phyloP scores from a whole-genome alignment of 2,329 filamentous ascomycete genomes.

The Parascedosporium putredinis region DNA sequence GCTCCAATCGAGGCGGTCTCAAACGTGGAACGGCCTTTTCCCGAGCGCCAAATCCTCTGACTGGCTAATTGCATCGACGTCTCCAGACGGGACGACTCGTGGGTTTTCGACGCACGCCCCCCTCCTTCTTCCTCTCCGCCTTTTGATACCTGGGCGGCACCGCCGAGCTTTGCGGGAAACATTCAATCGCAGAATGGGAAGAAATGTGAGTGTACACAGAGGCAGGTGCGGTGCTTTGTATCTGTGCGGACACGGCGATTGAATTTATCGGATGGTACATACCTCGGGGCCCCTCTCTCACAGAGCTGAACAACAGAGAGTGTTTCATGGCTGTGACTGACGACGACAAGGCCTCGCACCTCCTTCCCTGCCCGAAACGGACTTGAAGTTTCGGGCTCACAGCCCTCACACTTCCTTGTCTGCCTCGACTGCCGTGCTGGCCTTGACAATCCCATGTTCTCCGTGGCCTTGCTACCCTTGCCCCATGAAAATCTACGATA shows the following conservation, averaged over 20 bases:
- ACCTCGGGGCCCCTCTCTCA: background rate
- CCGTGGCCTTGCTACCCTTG: no score
- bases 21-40: background rate
- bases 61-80: background rate
- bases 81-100: background rate
- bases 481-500: no score
- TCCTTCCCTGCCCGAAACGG: no score
- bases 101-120: background rate
- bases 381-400: background rate
- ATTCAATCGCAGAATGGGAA: no score
- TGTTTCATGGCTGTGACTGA: slow-evolving; percentile 2
- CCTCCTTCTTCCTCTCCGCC: background rate
- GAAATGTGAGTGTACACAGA: no score
- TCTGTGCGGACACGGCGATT: no score
- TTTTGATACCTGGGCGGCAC: no score
- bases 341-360: background rate
- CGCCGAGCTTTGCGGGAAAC: no score
- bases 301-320: background rate
- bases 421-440: background rate
- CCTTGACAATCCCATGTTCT: no score
- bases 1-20: background rate
- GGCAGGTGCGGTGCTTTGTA: no score
- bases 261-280: no score
- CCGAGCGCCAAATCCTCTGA: background rate
- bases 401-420: background rate